phyloP scores from a whole-genome alignment of 805 yeast species.

The Priceomyces carsonii region DNA sequence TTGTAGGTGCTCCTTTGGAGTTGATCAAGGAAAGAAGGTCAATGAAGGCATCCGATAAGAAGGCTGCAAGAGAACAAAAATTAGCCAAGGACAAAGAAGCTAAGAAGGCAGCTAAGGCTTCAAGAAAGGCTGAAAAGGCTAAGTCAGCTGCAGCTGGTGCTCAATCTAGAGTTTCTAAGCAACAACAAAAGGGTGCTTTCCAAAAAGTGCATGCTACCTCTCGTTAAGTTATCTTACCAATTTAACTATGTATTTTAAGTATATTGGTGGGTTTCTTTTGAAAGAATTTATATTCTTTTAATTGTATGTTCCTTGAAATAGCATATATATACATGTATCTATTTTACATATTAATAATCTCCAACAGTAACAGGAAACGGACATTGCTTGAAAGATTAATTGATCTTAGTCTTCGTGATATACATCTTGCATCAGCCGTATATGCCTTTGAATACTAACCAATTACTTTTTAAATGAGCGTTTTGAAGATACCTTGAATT shows the following conservation, averaged over 20 bases:
- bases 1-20: conserved; percentile 99
- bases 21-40: conserved; percentile 97
- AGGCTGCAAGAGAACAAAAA: conserved; percentile 95
- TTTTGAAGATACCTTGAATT: conserved; percentile 14
- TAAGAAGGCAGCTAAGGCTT: conserved; percentile 89
- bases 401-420: no score
- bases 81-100: conserved; percentile 79
- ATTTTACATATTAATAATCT: no score
- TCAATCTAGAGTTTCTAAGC: conserved; percentile 75
- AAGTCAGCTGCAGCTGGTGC: conserved; percentile 76
- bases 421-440: no score
- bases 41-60: conserved; percentile 95
- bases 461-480: no score
- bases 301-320: conserved; percentile 13
- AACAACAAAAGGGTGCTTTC: conserved; percentile 97
- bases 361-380: no score
- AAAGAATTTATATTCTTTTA: conserved; percentile 11
- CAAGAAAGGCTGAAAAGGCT: conserved; percentile 94
- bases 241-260: conserved; percentile 10
- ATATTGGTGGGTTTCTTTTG: conserved; percentile 10
- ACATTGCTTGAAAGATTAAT: no score
- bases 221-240: conserved; percentile 59
- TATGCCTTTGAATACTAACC: no score
- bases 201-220: conserved; percentile 95
- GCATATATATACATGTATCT: conserved; percentile 1